Percentiles rank a stretch among this genome's conserved stretches.
These are phyloP conservation scores for Fomitopsis pinicola DNA, from an alignment of 1,284 basidiomycete species.

Conservation along the genomic window DNA sequence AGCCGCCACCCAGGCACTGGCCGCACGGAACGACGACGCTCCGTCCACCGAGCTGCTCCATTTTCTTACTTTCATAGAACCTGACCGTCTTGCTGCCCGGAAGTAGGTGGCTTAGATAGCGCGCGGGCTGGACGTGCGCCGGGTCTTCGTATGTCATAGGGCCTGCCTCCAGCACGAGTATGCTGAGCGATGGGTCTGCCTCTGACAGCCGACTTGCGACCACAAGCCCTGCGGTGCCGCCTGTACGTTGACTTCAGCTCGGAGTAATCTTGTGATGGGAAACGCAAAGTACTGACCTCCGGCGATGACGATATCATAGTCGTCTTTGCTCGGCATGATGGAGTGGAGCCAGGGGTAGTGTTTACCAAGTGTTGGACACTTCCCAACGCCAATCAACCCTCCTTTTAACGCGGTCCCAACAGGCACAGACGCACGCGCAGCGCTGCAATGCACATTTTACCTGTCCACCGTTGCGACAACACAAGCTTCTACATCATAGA, in stretches of 20 bases:
- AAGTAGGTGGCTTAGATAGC: conserved; percentile 36
- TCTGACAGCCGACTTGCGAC: conserved; percentile 43
- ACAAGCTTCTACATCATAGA: neutral
- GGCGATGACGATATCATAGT: conserved; percentile 4
- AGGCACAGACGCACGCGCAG: too few species aligned
- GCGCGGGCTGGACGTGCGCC: conserved; percentile 47
- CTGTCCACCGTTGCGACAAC: neutral
- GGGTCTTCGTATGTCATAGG: conserved; percentile 37
- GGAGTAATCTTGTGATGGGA: neutral
- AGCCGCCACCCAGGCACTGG: conserved; percentile 55
- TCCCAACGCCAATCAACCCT: neutral
- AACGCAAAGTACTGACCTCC: neutral
- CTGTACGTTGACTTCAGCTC: conserved; percentile 21
- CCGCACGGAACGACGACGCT: conserved; percentile 37
- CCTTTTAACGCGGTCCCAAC: neutral
- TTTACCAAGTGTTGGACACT: neutral
- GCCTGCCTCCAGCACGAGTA: conserved; percentile 44
- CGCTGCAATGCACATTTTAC: too few species aligned
- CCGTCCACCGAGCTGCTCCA: conserved; percentile 40
- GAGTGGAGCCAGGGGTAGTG: neutral
- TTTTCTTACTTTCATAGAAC: conserved; percentile 37
- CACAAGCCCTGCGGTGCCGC: conserved; percentile 43
- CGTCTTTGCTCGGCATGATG: neutral
- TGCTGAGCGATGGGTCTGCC: conserved; percentile 39
- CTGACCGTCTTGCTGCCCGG: conserved; percentile 39